Evolutionary conservation across 176 grass and related monocot species (phyloP).

Genomic region (Juncus inflexus): DNA sequence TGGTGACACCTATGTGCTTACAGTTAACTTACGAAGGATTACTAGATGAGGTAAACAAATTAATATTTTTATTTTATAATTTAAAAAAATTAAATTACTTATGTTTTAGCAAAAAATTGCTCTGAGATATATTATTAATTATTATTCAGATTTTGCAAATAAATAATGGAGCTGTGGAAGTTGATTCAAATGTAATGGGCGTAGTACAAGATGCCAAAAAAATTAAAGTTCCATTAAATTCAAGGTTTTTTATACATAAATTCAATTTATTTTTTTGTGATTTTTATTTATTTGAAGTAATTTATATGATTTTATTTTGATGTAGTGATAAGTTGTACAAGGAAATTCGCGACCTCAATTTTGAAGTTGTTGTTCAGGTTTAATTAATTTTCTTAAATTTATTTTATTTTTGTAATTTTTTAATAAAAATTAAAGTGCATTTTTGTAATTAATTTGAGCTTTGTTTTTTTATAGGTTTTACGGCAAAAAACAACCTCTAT

Average conservation of each 20-base stretch:
- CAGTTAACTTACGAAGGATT: conserved; percentile 97
- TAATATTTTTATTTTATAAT: neutral
- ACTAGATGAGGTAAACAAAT: conserved; percentile 70
- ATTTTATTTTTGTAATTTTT: neutral
- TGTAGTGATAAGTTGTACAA: conserved; percentile 95
- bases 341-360: conserved; percentile 94
- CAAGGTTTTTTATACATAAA: conserved; percentile 42
- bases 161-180: conserved; percentile 83
- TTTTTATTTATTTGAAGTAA: conserved; percentile 18
- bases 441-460: neutral
- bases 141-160: conserved; percentile 76
- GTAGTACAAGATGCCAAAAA: conserved; percentile 75
- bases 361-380: conserved; percentile 99
- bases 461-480: conserved; percentile 57
- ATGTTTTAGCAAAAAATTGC: neutral
- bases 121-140: conserved; percentile 16
- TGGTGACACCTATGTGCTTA: conserved; percentile 97
- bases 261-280: neutral
- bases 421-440: neutral
- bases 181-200: conserved; percentile 80
- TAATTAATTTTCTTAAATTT: neutral
- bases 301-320: conserved; percentile 2
- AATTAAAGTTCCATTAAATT: conserved; percentile 92
- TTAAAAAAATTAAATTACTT: neutral
- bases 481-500: conserved; percentile 97